Evolutionary conservation across 177 flowering plant genomes (phyloP), one percentile per base, ranked within the genome.

Genomic region (Vitis hybrid): DNA sequence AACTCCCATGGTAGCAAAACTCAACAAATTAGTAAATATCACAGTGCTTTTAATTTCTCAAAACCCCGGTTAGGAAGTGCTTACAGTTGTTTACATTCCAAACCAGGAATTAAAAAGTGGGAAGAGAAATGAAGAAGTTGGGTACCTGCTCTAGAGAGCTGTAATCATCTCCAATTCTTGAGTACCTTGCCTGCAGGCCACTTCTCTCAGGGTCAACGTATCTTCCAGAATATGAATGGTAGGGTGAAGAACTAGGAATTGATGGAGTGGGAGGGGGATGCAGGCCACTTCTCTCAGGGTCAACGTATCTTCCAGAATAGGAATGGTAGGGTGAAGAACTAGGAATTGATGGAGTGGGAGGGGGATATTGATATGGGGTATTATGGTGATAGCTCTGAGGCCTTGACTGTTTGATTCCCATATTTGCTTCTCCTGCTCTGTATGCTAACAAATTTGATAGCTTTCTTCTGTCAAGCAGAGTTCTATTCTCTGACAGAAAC

Each of bases 131-230:
- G 18, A 11, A 40, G 2, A 12, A 56, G 48, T 10, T 10, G n/a
- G 40, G n/a, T 67, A 72, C 79, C 79, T 76, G 72, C 1, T 72
- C 76, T 30, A 76, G 3, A 16, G 75, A 67, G 62, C 30, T 52
- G 67, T 76, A 76, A 55, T 72, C 21, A 59, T 76, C 79, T 12
- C 66, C 72, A 35, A 76, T 68, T 49, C 66, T 68, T 2, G 46
- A 24, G 46, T 72, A 72, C 32, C 49, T 72, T 54, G 63, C 16
- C 30, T 65, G 54, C 61, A 58, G 49, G 11, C 67, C 21, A 10
- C 51, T 46, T 30, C 60, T 64, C 24, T 27, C 58, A 5, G 14
- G 6, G 51, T 56, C 62, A 14, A 12, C 40, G 16, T 51, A 15
- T 11, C 51, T 50, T 64, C 2, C 46, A 21, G 64, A 51, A 49